phyloP scores from a whole-genome alignment of 441 rosid genomes.

The Brassica balearica region DNA sequence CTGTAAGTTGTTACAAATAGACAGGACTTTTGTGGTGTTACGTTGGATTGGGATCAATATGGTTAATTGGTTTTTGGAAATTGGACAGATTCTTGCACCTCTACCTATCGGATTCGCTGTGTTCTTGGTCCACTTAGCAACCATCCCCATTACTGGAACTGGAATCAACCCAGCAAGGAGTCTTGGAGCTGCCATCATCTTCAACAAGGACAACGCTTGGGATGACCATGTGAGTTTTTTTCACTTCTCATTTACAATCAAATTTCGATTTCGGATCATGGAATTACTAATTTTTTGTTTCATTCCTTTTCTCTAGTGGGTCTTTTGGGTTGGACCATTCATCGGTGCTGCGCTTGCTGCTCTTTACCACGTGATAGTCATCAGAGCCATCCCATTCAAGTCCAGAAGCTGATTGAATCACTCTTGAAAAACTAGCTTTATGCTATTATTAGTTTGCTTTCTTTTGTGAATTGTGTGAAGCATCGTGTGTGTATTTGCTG shows the following conservation, averaged over 20 bases:
- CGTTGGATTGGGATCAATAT: no score
- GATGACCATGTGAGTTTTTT: slow-evolving; percentile 50
- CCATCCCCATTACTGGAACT: slow-evolving; percentile 59
- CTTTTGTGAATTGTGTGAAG: slow-evolving; percentile 39
- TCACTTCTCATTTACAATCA: neutral
- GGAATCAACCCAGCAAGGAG: slow-evolving; percentile 65
- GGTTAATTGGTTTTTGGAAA: no score
- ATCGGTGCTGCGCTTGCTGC: slow-evolving; percentile 63
- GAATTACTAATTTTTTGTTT: no score
- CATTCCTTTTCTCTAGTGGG: slow-evolving; percentile 38
- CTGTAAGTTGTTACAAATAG: slow-evolving; percentile 42
- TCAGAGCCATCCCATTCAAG: slow-evolving; percentile 59
- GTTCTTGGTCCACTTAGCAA: slow-evolving; percentile 61
- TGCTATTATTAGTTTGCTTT: slow-evolving; percentile 33
- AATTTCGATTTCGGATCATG: no score
- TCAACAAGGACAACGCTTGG: slow-evolving; percentile 55
- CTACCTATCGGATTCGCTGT: slow-evolving; percentile 59
- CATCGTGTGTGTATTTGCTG: slow-evolving; percentile 26
- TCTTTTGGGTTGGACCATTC: slow-evolving; percentile 68
- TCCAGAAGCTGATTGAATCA: slow-evolving; percentile 41
- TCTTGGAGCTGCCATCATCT: slow-evolving; percentile 60
- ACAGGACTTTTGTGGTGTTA: no score
- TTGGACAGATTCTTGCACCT: slow-evolving; percentile 53
- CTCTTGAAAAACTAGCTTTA: slow-evolving; percentile 14
- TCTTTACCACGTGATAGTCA: slow-evolving; percentile 54